Evolutionary conservation across 768 basidiomycete genomes (phyloP).

Genomic region (Podaxis sp.): DNA sequence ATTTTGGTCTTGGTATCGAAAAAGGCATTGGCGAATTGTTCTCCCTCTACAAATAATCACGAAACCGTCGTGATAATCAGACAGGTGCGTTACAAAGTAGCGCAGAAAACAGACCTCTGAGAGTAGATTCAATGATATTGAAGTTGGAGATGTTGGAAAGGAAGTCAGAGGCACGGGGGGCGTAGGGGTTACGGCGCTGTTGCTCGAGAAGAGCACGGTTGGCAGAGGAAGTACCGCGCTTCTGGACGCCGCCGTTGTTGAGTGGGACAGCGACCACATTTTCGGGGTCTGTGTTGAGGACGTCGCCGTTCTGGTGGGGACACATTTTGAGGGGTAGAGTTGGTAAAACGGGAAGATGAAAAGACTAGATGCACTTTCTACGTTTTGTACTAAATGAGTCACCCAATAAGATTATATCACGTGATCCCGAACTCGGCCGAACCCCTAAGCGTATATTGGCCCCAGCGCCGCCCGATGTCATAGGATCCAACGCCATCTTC

Average conservation of each 20-base stretch:
- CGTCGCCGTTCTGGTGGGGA: slow-evolving; percentile 55
- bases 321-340: slow-evolving; percentile 49
- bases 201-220: slow-evolving; percentile 35
- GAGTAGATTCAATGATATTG: slow-evolving; percentile 95
- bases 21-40: slow-evolving; percentile 99
- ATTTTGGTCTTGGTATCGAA: slow-evolving; percentile 99
- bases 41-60: slow-evolving; percentile 67
- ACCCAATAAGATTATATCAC: slow-evolving; percentile 9
- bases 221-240: slow-evolving; percentile 39
- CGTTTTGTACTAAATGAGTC: slow-evolving; percentile 4
- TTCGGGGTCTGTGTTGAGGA: slow-evolving; percentile 38
- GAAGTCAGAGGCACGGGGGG: slow-evolving; percentile 89
- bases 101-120: slow-evolving; percentile 63
- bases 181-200: slow-evolving; percentile 74
- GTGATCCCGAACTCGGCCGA: slow-evolving; percentile 15
- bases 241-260: slow-evolving; percentile 43
- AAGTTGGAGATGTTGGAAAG: slow-evolving; percentile 91
- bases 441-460: neutral
- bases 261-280: slow-evolving; percentile 78
- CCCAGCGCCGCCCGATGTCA: too few species aligned
- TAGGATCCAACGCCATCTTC: too few species aligned
- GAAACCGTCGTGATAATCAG: neutral
- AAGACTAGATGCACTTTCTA: neutral
- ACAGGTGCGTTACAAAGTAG: neutral
- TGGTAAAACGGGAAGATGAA: slow-evolving; percentile 15